Percentiles rank a stretch among this genome's conserved stretches.
Evolutionary conservation across 257 asterid genomes (phyloP).

Genomic region (Plantago elongata): DNA sequence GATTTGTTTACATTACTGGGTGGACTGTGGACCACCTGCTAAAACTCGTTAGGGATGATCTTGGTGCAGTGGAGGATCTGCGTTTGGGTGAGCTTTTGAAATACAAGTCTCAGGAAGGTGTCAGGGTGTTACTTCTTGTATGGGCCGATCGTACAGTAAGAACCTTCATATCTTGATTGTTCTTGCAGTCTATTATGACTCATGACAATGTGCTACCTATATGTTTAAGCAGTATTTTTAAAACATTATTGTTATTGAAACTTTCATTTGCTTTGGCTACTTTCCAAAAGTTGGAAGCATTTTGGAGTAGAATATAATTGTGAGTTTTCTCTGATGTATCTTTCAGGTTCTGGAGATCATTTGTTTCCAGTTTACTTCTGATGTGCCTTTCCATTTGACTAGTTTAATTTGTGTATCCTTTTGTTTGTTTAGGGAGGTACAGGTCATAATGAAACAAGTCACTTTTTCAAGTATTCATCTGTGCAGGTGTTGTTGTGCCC

Average conservation of each 20-base stretch:
- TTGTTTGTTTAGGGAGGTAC: slow-evolving; percentile 66
- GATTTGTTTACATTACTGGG: slow-evolving; percentile 71
- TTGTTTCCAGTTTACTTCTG: too few species aligned
- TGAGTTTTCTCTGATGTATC: too few species aligned
- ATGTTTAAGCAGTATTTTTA: too few species aligned
- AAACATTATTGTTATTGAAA: too few species aligned
- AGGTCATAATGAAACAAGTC: slow-evolving; percentile 81
- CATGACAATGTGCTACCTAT: too few species aligned
- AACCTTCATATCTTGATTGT: neutral
- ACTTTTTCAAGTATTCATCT: slow-evolving; percentile 84
- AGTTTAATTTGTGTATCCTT: neutral
- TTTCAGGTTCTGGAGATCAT: too few species aligned
- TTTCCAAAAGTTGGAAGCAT: too few species aligned
- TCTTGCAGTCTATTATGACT: neutral
- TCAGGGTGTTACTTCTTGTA: slow-evolving; percentile 67
- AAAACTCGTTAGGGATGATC: slow-evolving; percentile 67
- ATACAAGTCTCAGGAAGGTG: slow-evolving; percentile 80
- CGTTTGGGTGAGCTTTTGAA: slow-evolving; percentile 68
- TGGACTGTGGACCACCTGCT: slow-evolving; percentile 88
- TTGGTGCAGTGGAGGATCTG: slow-evolving; percentile 27
- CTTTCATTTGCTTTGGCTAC: too few species aligned
- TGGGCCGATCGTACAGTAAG: slow-evolving; percentile 96
- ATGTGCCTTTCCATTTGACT: neutral
- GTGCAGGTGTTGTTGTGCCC: slow-evolving; percentile 84
- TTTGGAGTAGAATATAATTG: too few species aligned